Evolutionary conservation across 2,329 filamentous ascomycete species (phyloP), one percentile per base, ranked within the genome.

Genomic region (Pleomassaria siparia): DNA sequence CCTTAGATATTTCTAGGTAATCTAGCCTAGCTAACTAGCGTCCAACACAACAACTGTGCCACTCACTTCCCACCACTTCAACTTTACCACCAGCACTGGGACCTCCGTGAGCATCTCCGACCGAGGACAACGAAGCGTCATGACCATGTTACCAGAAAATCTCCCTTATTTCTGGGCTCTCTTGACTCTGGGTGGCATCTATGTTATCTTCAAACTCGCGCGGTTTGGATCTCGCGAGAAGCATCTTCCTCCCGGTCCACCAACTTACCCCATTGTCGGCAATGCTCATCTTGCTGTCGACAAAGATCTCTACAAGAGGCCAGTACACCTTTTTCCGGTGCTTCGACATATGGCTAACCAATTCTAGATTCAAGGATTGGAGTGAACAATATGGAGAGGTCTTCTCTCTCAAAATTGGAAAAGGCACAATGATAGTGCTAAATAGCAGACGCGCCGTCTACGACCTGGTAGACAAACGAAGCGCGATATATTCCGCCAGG

Each of bases 171-270:
- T 51, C 39, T 54, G 43, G 51, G 26, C 35, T 32, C 26, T 50
- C 20, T 39, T 21, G 18, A 36, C 39, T 16, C 29, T 51, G n/a
- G 15, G 40, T 24, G 36, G 35, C 11, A n/a, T 50, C 12, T 55
- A 55, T 32, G 20, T 44, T 20, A 12, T 58, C 44, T 50, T 50
- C 46, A 60, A 51, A 46, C 46, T 64, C 20, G 13, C 46, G 12
- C 57, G 54, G 40, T 60, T 63, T 46, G 60, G 58, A 1, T 33
- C 24, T 8, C 57, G 62, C 9, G 62, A 63, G 29, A 60, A 59
- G 42, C 43, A 58, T 47, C 54, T 64, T 4, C 62, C 62, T 26
- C 60, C 59, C 1, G 62, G 62, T 24, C 62, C 62, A n/a, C 59
- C 57, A 15, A 64, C 60, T 2, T 47, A 47, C 35, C 59, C 62